phyloP scores from a whole-genome alignment of 1,139 yeast genomes.

The Hyphopichia wangnamkhiaoensis region DNA sequence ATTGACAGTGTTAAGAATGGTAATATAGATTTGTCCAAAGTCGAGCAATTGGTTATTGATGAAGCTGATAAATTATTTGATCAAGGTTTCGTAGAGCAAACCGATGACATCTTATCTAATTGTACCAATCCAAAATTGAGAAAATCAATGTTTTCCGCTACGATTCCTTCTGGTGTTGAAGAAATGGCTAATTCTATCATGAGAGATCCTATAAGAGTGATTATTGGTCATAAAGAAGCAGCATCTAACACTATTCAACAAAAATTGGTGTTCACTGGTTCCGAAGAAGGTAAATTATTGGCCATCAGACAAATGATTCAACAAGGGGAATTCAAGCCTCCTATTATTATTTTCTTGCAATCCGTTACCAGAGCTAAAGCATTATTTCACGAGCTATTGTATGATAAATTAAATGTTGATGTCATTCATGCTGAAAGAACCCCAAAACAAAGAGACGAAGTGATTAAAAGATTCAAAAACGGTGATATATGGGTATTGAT shows the following conservation, averaged over 20 bases:
- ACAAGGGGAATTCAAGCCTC: slow-evolving; percentile 87
- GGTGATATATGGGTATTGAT: slow-evolving; percentile 97
- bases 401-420: slow-evolving; percentile 90
- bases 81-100: slow-evolving; percentile 86
- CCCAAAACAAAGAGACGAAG: slow-evolving; percentile 81
- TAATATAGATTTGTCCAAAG: slow-evolving; percentile 56
- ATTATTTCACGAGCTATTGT: slow-evolving; percentile 83
- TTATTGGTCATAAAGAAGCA: slow-evolving; percentile 93
- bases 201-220: slow-evolving; percentile 81
- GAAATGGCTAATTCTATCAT: slow-evolving; percentile 83
- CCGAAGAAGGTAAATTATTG: slow-evolving; percentile 89
- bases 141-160: slow-evolving; percentile 90
- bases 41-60: slow-evolving; percentile 80
- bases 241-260: slow-evolving; percentile 87
- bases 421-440: slow-evolving; percentile 96
- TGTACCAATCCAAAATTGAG: slow-evolving; percentile 57
- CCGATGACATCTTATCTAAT: slow-evolving; percentile 76
- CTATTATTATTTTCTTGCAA: slow-evolving; percentile 88
- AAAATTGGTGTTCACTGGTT: slow-evolving; percentile 81
- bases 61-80: slow-evolving; percentile 96
- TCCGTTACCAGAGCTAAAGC: slow-evolving; percentile 95
- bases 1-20: slow-evolving; percentile 74
- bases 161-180: slow-evolving; percentile 92
- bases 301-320: slow-evolving; percentile 89
- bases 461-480: slow-evolving; percentile 76